Evolutionary conservation across 2,329 filamentous ascomycete species (phyloP).

Genomic region (Fusarium abutilonis): DNA sequence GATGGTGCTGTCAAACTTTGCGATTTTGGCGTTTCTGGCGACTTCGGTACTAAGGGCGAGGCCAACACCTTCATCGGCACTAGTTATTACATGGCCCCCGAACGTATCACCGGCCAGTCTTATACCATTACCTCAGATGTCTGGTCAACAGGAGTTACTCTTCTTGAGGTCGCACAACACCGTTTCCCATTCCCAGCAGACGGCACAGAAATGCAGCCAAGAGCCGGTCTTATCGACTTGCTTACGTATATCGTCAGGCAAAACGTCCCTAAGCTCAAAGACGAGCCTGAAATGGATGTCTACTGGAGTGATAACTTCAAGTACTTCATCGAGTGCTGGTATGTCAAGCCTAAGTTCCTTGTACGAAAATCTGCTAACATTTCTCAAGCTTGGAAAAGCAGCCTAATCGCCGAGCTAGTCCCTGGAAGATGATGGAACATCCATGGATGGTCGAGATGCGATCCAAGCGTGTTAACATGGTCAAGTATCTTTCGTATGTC

Average conservation of each 20-base stretch:
- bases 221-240: conserved; percentile 91
- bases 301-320: conserved; percentile 98
- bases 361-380: conserved; percentile 38
- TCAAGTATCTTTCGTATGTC: conserved; percentile 89
- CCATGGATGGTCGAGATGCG: conserved; percentile 99
- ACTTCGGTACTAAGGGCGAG: conserved; percentile 98
- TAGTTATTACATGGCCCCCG: conserved; percentile 99
- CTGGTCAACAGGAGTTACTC: conserved; percentile 95
- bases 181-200: conserved; percentile 98
- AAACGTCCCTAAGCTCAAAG: conserved; percentile 92
- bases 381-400: conserved; percentile 87
- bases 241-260: conserved; percentile 98
- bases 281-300: conserved; percentile 88
- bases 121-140: conserved; percentile 99
- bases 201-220: conserved; percentile 93
- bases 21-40: conserved; percentile 96
- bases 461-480: conserved; percentile 96
- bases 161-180: conserved; percentile 99
- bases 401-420: conserved; percentile 83
- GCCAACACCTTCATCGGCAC: conserved; percentile 99
- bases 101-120: conserved; percentile 95
- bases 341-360: conserved; percentile 55
- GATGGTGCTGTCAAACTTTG: conserved; percentile 96
- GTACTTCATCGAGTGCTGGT: conserved; percentile 99
- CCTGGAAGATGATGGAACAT: conserved; percentile 99